Base-by-base conservation (phyloP, 1,284 basidiomycete genomes). In the Peniophora sp. region DNA sequence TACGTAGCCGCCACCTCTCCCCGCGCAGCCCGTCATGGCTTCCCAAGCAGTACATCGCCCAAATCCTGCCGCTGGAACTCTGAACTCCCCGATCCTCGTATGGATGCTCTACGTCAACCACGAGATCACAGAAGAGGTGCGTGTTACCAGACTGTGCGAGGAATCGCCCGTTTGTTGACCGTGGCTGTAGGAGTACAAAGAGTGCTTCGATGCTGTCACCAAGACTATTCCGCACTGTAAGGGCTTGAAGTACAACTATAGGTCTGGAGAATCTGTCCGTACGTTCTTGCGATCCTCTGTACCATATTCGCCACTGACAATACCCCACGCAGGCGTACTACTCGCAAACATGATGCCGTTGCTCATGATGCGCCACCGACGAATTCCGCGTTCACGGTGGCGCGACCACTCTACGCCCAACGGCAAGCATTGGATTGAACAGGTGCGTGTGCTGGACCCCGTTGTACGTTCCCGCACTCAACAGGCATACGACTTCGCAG, bases 391-490 rank as follows among this genome's bases (percentile, higher is more conserved):
- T 17, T 67, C 78, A 17, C 81, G 82, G 55, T 89, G 87, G 87
- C 70, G 73, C 51, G 84, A 88, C 55, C 73, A 75, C 52, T 65
- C 71, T 24, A 83, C 77, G 0, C 60, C 73, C 1, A 75, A 70
- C 35, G 85, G 85, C 37, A 89, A 89, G 57, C 85, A 85, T 55
- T 88, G 83, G 81, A 89, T 89, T 52, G 85, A 88, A 57, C 84
- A 85, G 73, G 84, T 85, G 52, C 50, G 74, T 68, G 12, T 32
- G 27, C 27, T 32, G 5, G 12, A 6, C 27, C 12, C 5, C 27
- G 12, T 32, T 12, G 6, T 12, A 6, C 12, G 27, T 6, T 32
- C 27, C 12, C 27, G 12, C 12, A 12, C 27, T 32, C 27, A 32
- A 32, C 27, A 12, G 12, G 5, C 27, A 12, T 32, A 12, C 27